Conservation (phyloP, 2,329 filamentous ascomycete genomes). For the Neofusicoccum laricinum region DNA sequence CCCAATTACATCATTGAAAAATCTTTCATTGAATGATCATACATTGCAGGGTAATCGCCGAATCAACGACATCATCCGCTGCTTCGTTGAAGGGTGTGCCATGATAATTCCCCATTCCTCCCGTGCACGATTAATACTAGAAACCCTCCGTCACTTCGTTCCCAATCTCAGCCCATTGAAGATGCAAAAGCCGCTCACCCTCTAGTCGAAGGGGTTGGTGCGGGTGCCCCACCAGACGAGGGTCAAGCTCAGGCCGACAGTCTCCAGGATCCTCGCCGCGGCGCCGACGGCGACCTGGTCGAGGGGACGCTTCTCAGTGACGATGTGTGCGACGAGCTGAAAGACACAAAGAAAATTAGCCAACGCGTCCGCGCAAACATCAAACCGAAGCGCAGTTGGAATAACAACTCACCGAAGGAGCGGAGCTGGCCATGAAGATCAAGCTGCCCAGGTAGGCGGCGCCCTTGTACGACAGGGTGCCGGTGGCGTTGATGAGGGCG, state of each 20-base stretch:
- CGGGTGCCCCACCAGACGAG: slow-evolving; percentile 97
- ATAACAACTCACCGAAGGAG: slow-evolving; percentile 68
- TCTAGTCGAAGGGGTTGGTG: slow-evolving; percentile 85
- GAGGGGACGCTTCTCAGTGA: slow-evolving; percentile 86
- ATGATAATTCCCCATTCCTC: background rate
- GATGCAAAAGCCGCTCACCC: background rate
- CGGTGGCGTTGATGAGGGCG: slow-evolving; percentile 84
- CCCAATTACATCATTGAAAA: background rate
- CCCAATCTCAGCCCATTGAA: background rate
- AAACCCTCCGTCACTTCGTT: background rate
- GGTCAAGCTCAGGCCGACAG: slow-evolving; percentile 85
- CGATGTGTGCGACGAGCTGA: slow-evolving; percentile 80
- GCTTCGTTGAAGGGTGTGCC: background rate
- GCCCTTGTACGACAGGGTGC: slow-evolving; percentile 94
- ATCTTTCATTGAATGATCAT: background rate
- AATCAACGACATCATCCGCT: background rate
- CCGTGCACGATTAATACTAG: background rate
- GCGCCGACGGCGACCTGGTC: slow-evolving; percentile 87
- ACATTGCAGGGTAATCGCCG: background rate
- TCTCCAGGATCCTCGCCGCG: slow-evolving; percentile 84
- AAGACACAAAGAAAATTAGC: slow-evolving; percentile 22
- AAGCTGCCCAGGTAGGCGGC: slow-evolving; percentile 87
- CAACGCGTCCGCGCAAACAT: too few relatives aligned
- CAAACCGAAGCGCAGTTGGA: background rate
- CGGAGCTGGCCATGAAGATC: slow-evolving; percentile 88